Evolutionary conservation across 805 yeast species (phyloP), one percentile per base, ranked within the genome.

Genomic region (Monosporozyma aerobia): DNA sequence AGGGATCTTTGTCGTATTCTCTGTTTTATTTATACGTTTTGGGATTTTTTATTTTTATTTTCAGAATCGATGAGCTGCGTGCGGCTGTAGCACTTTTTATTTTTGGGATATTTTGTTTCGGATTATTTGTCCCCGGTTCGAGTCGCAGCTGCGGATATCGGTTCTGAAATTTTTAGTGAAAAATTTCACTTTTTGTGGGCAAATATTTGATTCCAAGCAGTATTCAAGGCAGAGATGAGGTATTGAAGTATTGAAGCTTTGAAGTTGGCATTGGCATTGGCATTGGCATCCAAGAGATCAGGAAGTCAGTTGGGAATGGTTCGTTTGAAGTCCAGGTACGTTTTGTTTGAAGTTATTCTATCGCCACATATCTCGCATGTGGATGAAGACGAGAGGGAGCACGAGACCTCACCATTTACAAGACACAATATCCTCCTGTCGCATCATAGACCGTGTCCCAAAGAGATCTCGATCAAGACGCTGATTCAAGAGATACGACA

Each of bases 301-400:
- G 29, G 29, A 35, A 35, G 9, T 3, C 39, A 35, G 9, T 16
- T 37, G 2, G 35, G n/a, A 7, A 90, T 90, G 98, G 98, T 90
- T 14, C 79, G 98, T 62, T 74, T 90, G 30, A 90, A 90, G 67
- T 82, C 90, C 16, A 73, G 98, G 59, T 90, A 92, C 61, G 75
- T 90, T 11, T 73, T 90, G 3, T 90, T 92, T 65, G 96, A 90
- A 58, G 69, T 90, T 0, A 10, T 47, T 14, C 67, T 87, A 4
- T 82, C 82, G 57, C 95, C 96, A 0, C 78, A 75, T 3, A 50
- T 68, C 3, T 57, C 30, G 13, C 5, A 23, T 41, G 16, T 25
- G 7, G 45, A 41, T 23, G 45, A 41, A 23, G 16, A 22, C 5
- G 45, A 11, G 2, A n/a, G 23, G 6, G 22, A 40, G 9, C 9